These are phyloP conservation scores for Nemania sp. DNA, from an alignment of 2,329 filamentous ascomycete species.

Conservation along the genomic window DNA sequence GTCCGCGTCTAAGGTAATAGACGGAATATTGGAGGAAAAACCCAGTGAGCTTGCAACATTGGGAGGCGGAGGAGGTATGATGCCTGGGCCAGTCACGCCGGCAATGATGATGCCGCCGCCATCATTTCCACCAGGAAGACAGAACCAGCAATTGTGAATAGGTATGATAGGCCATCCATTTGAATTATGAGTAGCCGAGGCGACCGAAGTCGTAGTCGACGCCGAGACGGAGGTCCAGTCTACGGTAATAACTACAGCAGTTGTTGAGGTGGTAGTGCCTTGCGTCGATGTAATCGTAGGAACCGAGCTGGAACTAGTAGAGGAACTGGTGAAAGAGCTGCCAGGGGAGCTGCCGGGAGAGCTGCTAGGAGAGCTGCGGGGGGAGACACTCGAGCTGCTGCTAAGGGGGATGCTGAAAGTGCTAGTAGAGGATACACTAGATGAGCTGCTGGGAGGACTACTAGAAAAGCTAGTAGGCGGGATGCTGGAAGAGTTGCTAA, in stretches of 20 bases:
- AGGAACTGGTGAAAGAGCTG: too few species aligned
- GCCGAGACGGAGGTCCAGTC: neutral
- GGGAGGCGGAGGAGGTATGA: neutral
- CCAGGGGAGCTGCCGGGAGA: too few species aligned
- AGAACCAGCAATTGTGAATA: neutral
- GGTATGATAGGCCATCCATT: neutral
- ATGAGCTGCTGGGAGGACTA: too few species aligned
- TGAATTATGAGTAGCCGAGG: neutral
- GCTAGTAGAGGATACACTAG: too few species aligned
- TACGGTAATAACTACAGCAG: neutral
- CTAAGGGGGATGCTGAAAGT: too few species aligned
- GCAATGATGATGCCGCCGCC: neutral
- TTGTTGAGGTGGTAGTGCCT: neutral
- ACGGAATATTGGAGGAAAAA: neutral
- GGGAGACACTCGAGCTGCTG: too few species aligned
- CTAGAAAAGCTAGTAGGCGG: too few species aligned
- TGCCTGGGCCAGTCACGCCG: neutral
- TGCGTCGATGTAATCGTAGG: neutral
- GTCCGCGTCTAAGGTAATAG: neutral
- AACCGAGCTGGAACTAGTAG: too few species aligned
- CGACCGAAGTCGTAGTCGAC: neutral
- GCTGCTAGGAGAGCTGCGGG: too few species aligned
- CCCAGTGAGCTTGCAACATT: neutral
- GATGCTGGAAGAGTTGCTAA: too few species aligned
- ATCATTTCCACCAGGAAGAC: neutral